Base-by-base conservation (phyloP, 805 yeast genomes). In the Helenozyma baotianmanensis region DNA sequence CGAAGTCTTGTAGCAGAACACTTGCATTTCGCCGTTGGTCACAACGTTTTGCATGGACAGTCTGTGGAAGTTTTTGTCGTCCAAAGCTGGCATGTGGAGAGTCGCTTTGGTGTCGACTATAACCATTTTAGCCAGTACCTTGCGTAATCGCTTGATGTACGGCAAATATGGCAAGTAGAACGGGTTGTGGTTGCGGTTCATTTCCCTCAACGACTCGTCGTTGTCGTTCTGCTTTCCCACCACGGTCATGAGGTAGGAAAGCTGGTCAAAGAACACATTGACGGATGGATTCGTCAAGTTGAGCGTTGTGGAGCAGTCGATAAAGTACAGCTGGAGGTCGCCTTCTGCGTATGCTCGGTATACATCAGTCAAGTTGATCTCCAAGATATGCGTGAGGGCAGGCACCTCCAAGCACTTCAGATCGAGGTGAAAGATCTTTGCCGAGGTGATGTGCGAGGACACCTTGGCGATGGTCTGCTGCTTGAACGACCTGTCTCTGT, bases 251-350 rank as follows among this genome's bases (percentile, higher is more conserved):
- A 54, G 30, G 10, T 29, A 30, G 7, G 54, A 54, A 11, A 62
- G 32, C 38, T 67, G 72, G 38, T 66, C 72, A 23, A 59, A 58
- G 37, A 58, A 66, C 18, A 64, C 36, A 35, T 58, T 59, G 17
- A 67, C 31, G 3, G 53, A 51, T 3, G 72, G 70, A 27, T 52
- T 53, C 1, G 69, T 57, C 15, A 66, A 31, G 14, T 48, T 54
- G 19, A 60, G 36, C 4, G 38, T 42, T 6, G 51, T 40, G 11
- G 36, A 34, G 24, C 43, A 32, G 29, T 53, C 45, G 21, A 50
- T 35, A 18, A 36, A 32, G 30, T 36, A 40, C 8, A 38, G 25
- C 6, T 33, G 36, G 11, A 27, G 23, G n/a, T 25, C 23, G 4
- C 34, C 38, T 8, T 30, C 23, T 3, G 42, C 30, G 4, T 28